phyloP scores from a whole-genome alignment of 805 yeast species.

The Naumovozyma baii region DNA sequence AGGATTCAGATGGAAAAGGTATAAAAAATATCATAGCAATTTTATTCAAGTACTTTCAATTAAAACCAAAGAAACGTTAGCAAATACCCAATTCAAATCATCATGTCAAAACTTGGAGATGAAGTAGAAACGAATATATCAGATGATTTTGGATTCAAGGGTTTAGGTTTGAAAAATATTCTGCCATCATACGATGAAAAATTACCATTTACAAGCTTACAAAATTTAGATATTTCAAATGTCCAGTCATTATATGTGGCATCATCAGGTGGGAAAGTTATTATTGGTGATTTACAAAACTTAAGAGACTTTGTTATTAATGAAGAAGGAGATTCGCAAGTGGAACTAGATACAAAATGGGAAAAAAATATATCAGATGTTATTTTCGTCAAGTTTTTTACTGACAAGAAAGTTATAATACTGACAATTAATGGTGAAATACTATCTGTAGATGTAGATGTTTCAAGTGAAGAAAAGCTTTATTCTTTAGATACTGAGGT shows the following conservation, averaged over 20 bases:
- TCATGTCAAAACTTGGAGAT: constrained; percentile 10
- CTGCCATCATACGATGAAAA: constrained; percentile 32
- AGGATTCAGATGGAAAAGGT: no score
- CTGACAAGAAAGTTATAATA: constrained; percentile 26
- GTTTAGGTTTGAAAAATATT: constrained; percentile 26
- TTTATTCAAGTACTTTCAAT: no score
- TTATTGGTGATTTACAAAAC: constrained; percentile 29
- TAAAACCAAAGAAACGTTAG: background rate
- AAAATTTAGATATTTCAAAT: constrained; percentile 33
- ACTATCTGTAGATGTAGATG: constrained; percentile 7
- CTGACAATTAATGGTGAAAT: constrained; percentile 21
- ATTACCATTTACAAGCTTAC: constrained; percentile 29
- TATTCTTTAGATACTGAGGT: constrained; percentile 4
- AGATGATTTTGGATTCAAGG: constrained; percentile 39
- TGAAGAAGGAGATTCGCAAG: constrained; percentile 7
- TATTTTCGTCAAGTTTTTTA: constrained; percentile 26
- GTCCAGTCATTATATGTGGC: constrained; percentile 30
- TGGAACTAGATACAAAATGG: constrained; percentile 8
- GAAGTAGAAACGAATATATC: constrained; percentile 24
- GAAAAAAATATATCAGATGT: constrained; percentile 17
- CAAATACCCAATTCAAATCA: background rate
- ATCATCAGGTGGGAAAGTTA: constrained; percentile 30
- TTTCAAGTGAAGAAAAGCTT: constrained; percentile 1
- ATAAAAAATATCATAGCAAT: no score
- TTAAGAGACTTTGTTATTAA: constrained; percentile 27